Conservation (phyloP, 75 land plant genomes). For the Cunninghamia lanceolata region DNA sequence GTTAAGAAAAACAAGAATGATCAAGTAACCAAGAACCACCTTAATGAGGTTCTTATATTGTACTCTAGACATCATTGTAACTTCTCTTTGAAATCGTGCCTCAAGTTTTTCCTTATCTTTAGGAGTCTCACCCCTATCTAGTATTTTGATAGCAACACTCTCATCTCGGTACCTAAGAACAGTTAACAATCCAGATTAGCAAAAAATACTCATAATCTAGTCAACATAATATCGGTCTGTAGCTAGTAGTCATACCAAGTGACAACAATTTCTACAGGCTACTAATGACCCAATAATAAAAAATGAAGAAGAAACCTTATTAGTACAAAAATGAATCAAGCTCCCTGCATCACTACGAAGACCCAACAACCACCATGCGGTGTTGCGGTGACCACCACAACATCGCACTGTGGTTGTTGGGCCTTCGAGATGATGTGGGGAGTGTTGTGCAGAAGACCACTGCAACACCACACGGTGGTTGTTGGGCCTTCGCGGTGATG, state of each 20-base stretch:
- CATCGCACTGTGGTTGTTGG: no score
- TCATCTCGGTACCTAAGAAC: constrained; percentile 45
- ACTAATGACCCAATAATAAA: background rate
- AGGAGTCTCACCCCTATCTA: constrained; percentile 43
- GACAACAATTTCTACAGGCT: background rate
- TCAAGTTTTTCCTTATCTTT: constrained; percentile 54
- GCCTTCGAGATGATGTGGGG: no score
- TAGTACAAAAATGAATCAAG: background rate
- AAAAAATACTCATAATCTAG: no score
- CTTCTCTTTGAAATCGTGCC: no score
- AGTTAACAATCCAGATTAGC: background rate
- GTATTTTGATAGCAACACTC: constrained; percentile 71
- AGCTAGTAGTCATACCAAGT: background rate
- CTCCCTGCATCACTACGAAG: no score
- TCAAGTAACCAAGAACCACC: no score
- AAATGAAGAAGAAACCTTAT: background rate
- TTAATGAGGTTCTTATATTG: constrained; percentile 74
- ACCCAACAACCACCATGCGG: no score
- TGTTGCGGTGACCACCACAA: no score
- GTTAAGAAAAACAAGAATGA: no score
- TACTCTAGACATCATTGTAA: constrained; percentile 72
- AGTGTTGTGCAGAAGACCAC: no score
- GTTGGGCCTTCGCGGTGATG: no score
- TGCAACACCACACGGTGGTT: no score
- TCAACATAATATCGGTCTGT: background rate